Conservation (phyloP, 2,329 filamentous ascomycete species). For the Ustulina deusta region DNA sequence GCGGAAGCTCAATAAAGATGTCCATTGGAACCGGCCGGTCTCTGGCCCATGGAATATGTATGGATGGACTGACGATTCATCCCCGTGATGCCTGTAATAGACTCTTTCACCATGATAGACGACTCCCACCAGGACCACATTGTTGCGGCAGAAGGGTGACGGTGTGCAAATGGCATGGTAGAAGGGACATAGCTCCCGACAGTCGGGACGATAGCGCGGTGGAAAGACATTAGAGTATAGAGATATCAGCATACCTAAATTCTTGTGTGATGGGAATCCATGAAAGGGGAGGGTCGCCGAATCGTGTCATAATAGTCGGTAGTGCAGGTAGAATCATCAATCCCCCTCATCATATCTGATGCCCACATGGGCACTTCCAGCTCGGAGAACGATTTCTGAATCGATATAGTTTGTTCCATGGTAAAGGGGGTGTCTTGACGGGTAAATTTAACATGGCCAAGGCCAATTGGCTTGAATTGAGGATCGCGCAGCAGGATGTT, state of each 20-base stretch:
- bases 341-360: constrained; percentile 1
- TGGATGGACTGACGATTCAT: background rate
- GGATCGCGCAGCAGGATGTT: no score
- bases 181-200: background rate
- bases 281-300: background rate
- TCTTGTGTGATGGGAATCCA: background rate
- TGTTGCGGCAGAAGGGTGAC: background rate
- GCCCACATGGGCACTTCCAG: no score
- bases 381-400: background rate
- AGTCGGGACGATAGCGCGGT: background rate
- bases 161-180: background rate
- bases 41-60: background rate
- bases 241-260: constrained; percentile 19
- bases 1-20: no score
- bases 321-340: constrained; percentile 16
- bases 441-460: no score
- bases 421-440: no score
- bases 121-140: background rate
- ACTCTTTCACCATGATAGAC: background rate
- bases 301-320: background rate
- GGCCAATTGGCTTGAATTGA: no score
- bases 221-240: constrained; percentile 24
- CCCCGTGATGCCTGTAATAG: background rate
- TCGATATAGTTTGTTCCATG: no score
- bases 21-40: background rate